These are phyloP conservation scores for Oryza longistaminata DNA, from an alignment of 176 grass and related monocot species.

Conservation along the genomic window DNA sequence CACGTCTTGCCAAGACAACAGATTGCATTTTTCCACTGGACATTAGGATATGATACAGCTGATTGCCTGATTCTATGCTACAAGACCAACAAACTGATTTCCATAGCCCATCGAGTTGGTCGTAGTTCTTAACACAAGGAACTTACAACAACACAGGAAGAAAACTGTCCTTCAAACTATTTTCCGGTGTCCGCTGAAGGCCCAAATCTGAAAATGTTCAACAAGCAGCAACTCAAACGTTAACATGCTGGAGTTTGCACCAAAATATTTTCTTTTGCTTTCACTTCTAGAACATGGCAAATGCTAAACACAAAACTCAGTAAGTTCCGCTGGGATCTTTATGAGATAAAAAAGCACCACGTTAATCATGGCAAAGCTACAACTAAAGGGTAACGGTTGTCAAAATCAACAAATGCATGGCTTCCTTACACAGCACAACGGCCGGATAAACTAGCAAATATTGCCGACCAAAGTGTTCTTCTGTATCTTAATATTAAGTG, in stretches of 20 bases:
- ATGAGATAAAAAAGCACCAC: not conserved
- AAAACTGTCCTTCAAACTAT: constrained; percentile 61
- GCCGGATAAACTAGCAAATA: not conserved
- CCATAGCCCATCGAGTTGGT: constrained; percentile 18
- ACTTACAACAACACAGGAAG: constrained; percentile 34
- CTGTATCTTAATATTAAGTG: not conserved
- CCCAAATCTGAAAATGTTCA: constrained; percentile 81
- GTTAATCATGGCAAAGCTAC: not conserved
- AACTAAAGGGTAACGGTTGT: not conserved
- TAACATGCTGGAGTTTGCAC: not conserved
- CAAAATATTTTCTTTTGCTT: not conserved
- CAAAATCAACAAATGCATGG: not conserved
- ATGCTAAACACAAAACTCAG: not conserved
- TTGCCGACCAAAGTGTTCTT: not conserved
- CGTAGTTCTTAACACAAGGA: not conserved
- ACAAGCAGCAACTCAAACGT: not conserved
- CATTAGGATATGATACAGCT: constrained; percentile 25
- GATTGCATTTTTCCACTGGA: constrained; percentile 8
- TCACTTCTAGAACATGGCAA: not conserved
- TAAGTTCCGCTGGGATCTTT: not conserved
- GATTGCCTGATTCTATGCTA: constrained; percentile 40
- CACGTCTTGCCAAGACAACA: not conserved
- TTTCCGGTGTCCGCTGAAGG: constrained; percentile 86
- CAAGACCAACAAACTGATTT: constrained; percentile 34
- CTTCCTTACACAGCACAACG: not conserved